phyloP scores from a whole-genome alignment of 2,329 filamentous ascomycete species.

The Gliomastix tumulicola region DNA sequence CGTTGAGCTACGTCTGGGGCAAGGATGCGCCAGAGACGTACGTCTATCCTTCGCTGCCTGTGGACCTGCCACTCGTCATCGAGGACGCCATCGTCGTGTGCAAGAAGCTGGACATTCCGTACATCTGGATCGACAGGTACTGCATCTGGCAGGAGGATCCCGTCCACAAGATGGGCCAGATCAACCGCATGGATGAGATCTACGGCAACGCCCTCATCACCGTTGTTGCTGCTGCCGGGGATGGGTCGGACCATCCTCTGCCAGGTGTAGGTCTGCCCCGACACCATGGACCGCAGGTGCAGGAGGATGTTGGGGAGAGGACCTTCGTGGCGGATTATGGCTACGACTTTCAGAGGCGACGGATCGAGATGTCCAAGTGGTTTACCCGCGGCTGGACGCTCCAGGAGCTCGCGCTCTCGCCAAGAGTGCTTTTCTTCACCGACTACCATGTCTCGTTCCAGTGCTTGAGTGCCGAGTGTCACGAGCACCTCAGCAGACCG shows the following conservation, averaged over 20 bases:
- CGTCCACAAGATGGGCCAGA: slow-evolving; percentile 10
- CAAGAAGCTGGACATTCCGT: slow-evolving; percentile 9
- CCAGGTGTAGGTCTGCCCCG: slow-evolving; percentile 1
- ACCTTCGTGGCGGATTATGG: neutral
- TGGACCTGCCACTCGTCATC: neutral
- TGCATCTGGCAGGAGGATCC: slow-evolving; percentile 18
- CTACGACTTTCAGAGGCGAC: no score
- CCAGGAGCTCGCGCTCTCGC: neutral
- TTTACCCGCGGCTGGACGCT: neutral
- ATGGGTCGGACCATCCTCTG: slow-evolving; percentile 1
- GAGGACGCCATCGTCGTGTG: slow-evolving; percentile 11
- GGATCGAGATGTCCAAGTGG: no score
- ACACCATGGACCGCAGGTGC: neutral
- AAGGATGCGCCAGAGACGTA: neutral
- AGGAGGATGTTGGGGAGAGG: neutral
- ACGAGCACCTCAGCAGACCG: no score
- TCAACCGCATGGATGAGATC: slow-evolving; percentile 15
- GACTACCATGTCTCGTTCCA: neutral
- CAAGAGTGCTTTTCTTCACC: neutral
- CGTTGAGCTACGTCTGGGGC: slow-evolving; percentile 1
- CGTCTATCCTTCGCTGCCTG: neutral
- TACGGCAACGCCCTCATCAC: slow-evolving; percentile 13
- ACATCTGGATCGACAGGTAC: slow-evolving; percentile 18
- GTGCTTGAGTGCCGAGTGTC: no score
- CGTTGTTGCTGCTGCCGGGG: slow-evolving; percentile 10